These are phyloP conservation scores for Annulohypoxylon stygium DNA, from an alignment of 495 filamentous ascomycete genomes.

Conservation along the genomic window DNA sequence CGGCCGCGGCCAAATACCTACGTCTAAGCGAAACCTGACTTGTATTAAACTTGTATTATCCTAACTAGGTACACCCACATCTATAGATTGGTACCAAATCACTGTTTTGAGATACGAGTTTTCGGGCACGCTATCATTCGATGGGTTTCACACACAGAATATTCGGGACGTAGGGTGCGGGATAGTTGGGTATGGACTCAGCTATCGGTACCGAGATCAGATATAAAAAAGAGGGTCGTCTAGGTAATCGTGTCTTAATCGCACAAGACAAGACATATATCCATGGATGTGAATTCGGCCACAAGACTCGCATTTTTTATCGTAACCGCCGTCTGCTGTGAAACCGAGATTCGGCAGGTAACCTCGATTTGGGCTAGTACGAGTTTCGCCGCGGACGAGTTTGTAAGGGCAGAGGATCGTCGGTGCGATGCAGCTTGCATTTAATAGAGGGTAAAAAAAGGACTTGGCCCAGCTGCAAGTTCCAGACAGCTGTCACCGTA, in stretches of 20 bases:
- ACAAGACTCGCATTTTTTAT: slow-evolving; percentile 33
- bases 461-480: slow-evolving; percentile 25
- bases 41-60: slow-evolving; percentile 1
- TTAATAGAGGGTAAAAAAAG: slow-evolving; percentile 12
- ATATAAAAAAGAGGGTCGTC: slow-evolving; percentile 13
- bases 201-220: slow-evolving; percentile 20
- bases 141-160: slow-evolving; percentile 13
- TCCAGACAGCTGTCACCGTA: slow-evolving; percentile 38
- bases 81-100: slow-evolving; percentile 6
- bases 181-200: slow-evolving; percentile 6
- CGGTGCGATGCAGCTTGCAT: slow-evolving; percentile 26
- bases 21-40: slow-evolving; percentile 35
- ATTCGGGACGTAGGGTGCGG: neutral
- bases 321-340: slow-evolving; percentile 41
- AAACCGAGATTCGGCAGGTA: slow-evolving; percentile 46
- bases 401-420: slow-evolving; percentile 20
- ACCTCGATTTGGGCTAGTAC: slow-evolving; percentile 42
- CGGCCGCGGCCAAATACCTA: slow-evolving; percentile 5
- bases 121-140: slow-evolving; percentile 1
- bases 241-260: slow-evolving; percentile 24
- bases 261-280: slow-evolving; percentile 7
- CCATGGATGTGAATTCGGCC: slow-evolving; percentile 8
- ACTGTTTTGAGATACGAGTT: neutral
- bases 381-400: slow-evolving; percentile 23
- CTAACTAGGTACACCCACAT: neutral